Evolutionary conservation across 2,329 filamentous ascomycete species (phyloP).

Genomic region (Neofusicoccum kwambonambiense): DNA sequence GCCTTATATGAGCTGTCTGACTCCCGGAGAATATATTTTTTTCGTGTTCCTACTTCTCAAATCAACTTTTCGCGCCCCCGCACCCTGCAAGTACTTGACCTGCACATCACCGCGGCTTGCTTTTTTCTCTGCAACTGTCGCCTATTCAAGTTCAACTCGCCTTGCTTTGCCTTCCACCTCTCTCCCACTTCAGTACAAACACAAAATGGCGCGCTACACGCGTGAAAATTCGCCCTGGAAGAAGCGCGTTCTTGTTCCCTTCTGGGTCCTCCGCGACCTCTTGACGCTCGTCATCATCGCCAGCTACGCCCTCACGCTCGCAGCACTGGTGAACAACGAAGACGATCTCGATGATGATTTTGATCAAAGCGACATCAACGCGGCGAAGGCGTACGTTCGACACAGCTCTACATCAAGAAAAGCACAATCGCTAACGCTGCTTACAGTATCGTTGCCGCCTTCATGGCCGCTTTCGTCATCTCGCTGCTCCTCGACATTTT

Average conservation of each 20-base stretch:
- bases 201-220: slow-evolving; percentile 10
- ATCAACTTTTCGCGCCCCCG: not conserved
- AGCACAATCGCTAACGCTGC: slow-evolving; percentile 21
- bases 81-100: not conserved
- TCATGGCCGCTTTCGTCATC: slow-evolving; percentile 33
- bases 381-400: not conserved
- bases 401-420: too few relatives aligned
- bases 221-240: slow-evolving; percentile 29
- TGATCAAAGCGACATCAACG: not conserved
- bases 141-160: not conserved
- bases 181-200: not conserved
- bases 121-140: too few relatives aligned
- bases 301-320: slow-evolving; percentile 24
- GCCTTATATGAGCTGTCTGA: not conserved
- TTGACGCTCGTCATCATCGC: slow-evolving; percentile 35
- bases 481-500: slow-evolving; percentile 36
- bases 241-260: slow-evolving; percentile 39
- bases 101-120: not conserved
- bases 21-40: not conserved
- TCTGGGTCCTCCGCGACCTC: slow-evolving; percentile 35
- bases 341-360: not conserved
- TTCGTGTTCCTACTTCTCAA: not conserved
- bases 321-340: not conserved
- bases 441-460: slow-evolving; percentile 30
- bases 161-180: not conserved